A percentile compares a stretch with the other conserved stretches of the same genome.
Conservation (phyloP, 1,139 yeast species). For the Geotrichum citri-aurantii region DNA sequence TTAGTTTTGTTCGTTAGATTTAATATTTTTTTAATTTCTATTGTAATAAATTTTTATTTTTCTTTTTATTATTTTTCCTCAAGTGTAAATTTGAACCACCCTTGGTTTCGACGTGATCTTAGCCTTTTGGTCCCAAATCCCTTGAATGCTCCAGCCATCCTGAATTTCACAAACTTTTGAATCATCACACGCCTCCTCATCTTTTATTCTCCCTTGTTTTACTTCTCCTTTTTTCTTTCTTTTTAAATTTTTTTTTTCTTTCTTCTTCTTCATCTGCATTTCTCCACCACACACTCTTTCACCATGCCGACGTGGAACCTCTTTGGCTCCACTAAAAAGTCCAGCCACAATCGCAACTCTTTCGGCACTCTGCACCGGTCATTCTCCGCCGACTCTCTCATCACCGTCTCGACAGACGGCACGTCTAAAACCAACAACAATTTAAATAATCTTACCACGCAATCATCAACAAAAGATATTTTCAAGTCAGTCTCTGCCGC, state of each 20-base stretch:
- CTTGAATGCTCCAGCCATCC: background rate
- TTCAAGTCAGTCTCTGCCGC: conserved; percentile 20
- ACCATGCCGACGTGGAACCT: conserved; percentile 15
- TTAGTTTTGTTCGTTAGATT: too few species aligned
- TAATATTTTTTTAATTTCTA: too few species aligned
- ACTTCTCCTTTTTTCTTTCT: background rate
- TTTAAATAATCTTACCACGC: conserved; percentile 18
- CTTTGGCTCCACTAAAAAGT: conserved; percentile 13
- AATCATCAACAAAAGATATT: conserved; percentile 18
- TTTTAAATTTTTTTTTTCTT: background rate
- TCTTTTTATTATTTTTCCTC: too few species aligned
- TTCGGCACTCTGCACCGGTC: conserved; percentile 6
- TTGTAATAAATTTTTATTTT: too few species aligned
- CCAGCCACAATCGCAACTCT: conserved; percentile 1
- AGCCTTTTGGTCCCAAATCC: background rate
- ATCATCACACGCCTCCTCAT: background rate
- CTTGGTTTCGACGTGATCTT: too few species aligned
- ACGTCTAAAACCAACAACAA: conserved; percentile 4
- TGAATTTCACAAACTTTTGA: background rate
- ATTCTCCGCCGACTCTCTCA: conserved; percentile 12
- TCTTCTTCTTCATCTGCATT: background rate
- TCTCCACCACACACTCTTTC: background rate
- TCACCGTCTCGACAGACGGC: conserved; percentile 10
- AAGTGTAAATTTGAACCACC: too few species aligned
- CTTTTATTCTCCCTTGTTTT: background rate